Evolutionary conservation across 306 rosid genomes (phyloP).

Genomic region (Arachis stenosperma): DNA sequence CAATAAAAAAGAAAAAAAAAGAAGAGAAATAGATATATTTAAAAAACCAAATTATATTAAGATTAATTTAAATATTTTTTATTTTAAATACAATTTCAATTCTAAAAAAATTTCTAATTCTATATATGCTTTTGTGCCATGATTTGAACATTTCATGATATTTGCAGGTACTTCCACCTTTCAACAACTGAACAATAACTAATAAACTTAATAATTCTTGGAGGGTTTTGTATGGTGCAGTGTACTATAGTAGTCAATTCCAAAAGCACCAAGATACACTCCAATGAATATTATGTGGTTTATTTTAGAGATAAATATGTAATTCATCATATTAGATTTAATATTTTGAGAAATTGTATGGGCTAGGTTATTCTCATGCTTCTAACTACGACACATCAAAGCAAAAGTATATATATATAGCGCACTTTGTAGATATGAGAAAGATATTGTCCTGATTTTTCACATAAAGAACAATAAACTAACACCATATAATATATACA

Average conservation of each 20-base stretch:
- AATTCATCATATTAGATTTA: too few species aligned
- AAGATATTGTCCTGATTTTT: background rate
- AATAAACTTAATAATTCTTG: background rate
- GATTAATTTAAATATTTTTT: too few species aligned
- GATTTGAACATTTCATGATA: too few species aligned
- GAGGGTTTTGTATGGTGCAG: too few species aligned
- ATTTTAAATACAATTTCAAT: too few species aligned
- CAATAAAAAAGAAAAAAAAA: too few species aligned
- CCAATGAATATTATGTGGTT: background rate
- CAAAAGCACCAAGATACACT: constrained; percentile 15
- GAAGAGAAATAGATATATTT: too few species aligned
- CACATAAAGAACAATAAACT: background rate
- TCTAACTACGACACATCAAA: too few species aligned
- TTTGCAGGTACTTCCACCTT: constrained; percentile 33
- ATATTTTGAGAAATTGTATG: background rate
- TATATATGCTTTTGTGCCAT: too few species aligned
- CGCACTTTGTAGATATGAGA: background rate
- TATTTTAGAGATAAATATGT: background rate
- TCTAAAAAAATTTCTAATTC: too few species aligned
- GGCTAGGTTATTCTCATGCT: background rate
- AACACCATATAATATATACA: background rate
- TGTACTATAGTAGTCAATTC: constrained; percentile 12
- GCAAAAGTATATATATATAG: background rate
- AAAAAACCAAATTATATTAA: too few species aligned
- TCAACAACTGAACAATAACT: constrained; percentile 22